Evolutionary conservation across 1,284 basidiomycete species (phyloP), one percentile per base, ranked within the genome.

Genomic region (Mycena citricolor): DNA sequence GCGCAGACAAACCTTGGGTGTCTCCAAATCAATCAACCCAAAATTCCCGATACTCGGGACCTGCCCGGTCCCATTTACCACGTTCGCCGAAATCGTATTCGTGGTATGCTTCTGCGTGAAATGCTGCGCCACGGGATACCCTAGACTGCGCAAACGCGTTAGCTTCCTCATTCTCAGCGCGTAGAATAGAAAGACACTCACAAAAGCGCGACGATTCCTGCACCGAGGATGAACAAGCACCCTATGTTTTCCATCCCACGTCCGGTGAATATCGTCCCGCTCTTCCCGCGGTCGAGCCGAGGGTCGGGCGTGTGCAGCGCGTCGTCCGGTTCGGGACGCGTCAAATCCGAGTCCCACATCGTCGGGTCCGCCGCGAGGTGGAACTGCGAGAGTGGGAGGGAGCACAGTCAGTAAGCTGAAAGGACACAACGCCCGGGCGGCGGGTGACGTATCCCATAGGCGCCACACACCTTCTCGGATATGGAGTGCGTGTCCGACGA

Each of bases 201-300:
- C 7, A 5, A 36, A 20, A 8, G 5, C 14, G 5, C 19, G 38
- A 90, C 57, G 16, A 91, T 68, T 11, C 74, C 77, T 6, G 74
- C 41, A 35, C 71, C 67, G 5, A 92, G 74, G 23, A 91, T 36
- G 16, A 79, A 54, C 12, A 92, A 67, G 62, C 86, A 90, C 11
- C 89, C 89, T 5, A 91, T 66, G 63, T 92, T 92, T 35, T 74
- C 65, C 5, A 90, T 54, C 17, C 89, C 88, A 61, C 89, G 75
- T 34, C 62, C 61, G 8, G 88, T 90, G 58, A 90, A 79, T 29
- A 89, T 69, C 33, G 69, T 72, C 3, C 83, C 78, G n/a, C n/a
- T n/a, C n/a, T n/a, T n/a, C n/a, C n/a, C n/a, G n/a, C n/a, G n/a
- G n/a, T n/a, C n/a, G n/a, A n/a, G n/a, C n/a, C n/a, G n/a, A 20